Conservation (phyloP, 202 grass and related monocot species). For the Alloteropsis angusta region DNA sequence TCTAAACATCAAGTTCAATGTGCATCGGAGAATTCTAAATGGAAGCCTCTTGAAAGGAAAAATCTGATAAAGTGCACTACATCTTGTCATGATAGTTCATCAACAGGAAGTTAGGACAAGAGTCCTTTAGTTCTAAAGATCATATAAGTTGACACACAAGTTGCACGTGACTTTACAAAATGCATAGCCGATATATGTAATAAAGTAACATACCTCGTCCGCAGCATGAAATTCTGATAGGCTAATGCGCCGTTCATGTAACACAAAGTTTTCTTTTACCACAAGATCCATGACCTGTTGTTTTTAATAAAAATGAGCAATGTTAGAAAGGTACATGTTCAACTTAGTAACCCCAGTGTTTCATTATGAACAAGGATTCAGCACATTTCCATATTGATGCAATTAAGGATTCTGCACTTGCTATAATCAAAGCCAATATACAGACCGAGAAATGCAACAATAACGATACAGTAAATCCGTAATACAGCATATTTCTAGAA, state of each 20-base stretch:
- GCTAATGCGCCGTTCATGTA: slow-evolving; percentile 84
- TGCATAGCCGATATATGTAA: slow-evolving; percentile 4
- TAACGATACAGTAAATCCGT: not conserved
- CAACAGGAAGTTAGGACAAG: not conserved
- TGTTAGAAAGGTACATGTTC: not conserved
- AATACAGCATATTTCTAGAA: slow-evolving; percentile 2
- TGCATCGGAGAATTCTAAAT: not conserved
- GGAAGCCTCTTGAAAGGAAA: not conserved
- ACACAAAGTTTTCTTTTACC: slow-evolving; percentile 61
- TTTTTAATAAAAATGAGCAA: slow-evolving; percentile 13
- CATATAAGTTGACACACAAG: not conserved
- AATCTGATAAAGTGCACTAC: not conserved
- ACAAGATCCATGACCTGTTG: slow-evolving; percentile 96
- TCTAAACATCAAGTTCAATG: not conserved
- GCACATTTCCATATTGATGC: not conserved
- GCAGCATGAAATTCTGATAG: slow-evolving; percentile 97
- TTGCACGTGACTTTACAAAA: not conserved
- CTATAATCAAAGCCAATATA: not conserved
- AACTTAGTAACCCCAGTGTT: not conserved
- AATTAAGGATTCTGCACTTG: not conserved
- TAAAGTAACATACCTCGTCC: slow-evolving; percentile 70
- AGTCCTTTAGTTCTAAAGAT: not conserved
- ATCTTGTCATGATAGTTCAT: not conserved
- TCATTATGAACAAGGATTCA: not conserved
- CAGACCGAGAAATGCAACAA: not conserved